phyloP scores from a whole-genome alignment of 148 eudicot genomes.

The Silene conica region DNA sequence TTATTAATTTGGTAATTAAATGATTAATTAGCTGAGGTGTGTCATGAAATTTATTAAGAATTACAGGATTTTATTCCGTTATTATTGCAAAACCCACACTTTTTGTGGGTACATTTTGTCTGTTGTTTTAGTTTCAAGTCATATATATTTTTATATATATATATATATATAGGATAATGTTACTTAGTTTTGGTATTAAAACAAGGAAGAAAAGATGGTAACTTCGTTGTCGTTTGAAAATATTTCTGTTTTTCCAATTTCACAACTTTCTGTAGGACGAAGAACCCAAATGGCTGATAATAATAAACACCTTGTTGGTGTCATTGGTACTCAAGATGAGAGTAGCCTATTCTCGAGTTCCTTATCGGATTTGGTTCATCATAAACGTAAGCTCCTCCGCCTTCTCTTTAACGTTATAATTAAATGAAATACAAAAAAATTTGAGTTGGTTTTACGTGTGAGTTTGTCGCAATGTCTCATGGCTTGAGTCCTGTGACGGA shows the following conservation, averaged over 20 bases:
- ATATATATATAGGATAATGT: conserved; percentile 21
- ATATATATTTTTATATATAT: conserved; percentile 17
- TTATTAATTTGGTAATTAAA: conserved; percentile 5
- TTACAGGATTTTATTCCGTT: conserved; percentile 14
- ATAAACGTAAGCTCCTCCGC: conserved; percentile 31
- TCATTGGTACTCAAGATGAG: conserved; percentile 36
- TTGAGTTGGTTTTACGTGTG: no score
- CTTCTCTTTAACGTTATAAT: no score
- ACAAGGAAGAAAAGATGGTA: conserved; percentile 28
- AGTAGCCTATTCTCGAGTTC: conserved; percentile 46
- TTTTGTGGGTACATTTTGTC: conserved; percentile 9
- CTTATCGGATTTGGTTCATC: conserved; percentile 36
- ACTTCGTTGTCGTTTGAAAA: conserved; percentile 34
- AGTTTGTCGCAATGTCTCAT: no score
- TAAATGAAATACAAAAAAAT: no score
- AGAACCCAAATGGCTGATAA: conserved; percentile 27
- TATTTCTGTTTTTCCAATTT: conserved; percentile 29
- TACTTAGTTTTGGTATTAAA: conserved; percentile 21
- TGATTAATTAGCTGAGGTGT: conserved; percentile 21
- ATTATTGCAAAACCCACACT: conserved; percentile 12
- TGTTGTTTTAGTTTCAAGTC: background rate
- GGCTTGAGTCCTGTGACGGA: no score
- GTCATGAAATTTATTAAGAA: conserved; percentile 17
- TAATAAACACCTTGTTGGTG: conserved; percentile 28
- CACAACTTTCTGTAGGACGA: conserved; percentile 25